phyloP scores from a whole-genome alignment of 352 stramenopile genomes.

The Thalassiosira mediterranea region DNA sequence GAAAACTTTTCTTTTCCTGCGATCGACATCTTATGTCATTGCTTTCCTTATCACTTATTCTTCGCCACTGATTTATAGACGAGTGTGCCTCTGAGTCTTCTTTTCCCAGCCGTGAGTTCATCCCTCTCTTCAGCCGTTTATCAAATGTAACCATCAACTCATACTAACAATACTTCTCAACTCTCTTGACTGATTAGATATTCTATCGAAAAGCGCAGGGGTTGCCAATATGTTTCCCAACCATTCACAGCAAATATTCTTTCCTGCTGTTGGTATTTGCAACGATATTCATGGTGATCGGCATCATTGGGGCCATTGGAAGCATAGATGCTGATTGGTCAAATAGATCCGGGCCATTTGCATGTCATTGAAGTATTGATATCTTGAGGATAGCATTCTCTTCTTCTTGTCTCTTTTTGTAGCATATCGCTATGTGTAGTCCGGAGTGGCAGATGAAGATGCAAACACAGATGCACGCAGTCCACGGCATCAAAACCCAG shows the following conservation, averaged over 20 bases:
- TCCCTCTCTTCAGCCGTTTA: not conserved
- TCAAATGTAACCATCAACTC: no score
- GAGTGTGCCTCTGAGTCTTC: constrained; percentile 52
- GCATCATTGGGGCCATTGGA: constrained; percentile 58
- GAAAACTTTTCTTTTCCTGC: constrained; percentile 49
- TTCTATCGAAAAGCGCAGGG: constrained; percentile 55
- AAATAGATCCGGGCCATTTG: constrained; percentile 55
- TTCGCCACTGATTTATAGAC: constrained; percentile 25
- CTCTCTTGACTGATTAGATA: constrained; percentile 32
- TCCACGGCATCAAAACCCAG: no score
- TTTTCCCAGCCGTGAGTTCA: constrained; percentile 42
- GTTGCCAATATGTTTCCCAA: constrained; percentile 40
- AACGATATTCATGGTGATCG: constrained; percentile 61
- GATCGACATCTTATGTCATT: not conserved
- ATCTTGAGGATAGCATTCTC: no score
- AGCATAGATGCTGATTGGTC: constrained; percentile 71
- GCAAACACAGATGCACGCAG: no score
- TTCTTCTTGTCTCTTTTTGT: no score
- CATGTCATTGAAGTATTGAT: constrained; percentile 60
- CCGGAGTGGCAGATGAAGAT: no score
- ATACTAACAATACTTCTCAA: constrained; percentile 1
- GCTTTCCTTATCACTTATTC: not conserved
- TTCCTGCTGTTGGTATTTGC: constrained; percentile 62
- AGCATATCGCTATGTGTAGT: no score
- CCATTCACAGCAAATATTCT: constrained; percentile 29